phyloP scores from a whole-genome alignment of 768 basidiomycete genomes.

The Ramaria rubella region DNA sequence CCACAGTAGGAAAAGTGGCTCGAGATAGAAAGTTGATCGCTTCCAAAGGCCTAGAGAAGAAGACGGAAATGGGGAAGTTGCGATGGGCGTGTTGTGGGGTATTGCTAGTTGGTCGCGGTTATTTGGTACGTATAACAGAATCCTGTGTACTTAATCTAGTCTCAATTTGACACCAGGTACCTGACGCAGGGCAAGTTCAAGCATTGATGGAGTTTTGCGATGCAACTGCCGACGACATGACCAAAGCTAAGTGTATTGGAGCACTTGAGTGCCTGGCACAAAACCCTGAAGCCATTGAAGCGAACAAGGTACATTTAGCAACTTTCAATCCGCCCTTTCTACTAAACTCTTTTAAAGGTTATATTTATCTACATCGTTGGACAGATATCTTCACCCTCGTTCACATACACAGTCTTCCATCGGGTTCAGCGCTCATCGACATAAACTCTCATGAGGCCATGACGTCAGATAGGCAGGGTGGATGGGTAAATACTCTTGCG shows the following conservation, averaged over 20 bases:
- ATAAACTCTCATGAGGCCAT: slow-evolving; percentile 85
- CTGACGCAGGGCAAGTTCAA: slow-evolving; percentile 52
- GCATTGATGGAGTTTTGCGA: slow-evolving; percentile 63
- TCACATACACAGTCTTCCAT: slow-evolving; percentile 59
- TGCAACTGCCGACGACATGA: slow-evolving; percentile 42
- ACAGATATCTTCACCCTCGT: slow-evolving; percentile 31
- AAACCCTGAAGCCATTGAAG: slow-evolving; percentile 51
- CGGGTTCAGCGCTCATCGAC: slow-evolving; percentile 78
- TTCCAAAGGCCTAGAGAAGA: slow-evolving; percentile 57
- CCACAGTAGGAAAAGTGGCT: slow-evolving; percentile 50
- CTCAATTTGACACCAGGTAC: slow-evolving; percentile 33
- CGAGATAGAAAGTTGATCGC: slow-evolving; percentile 22
- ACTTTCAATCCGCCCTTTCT: neutral
- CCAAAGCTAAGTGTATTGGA: slow-evolving; percentile 76
- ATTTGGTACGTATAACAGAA: slow-evolving; percentile 43
- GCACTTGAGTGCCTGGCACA: slow-evolving; percentile 82
- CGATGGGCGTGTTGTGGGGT: slow-evolving; percentile 83
- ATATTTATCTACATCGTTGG: slow-evolving; percentile 62
- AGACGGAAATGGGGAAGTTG: slow-evolving; percentile 70
- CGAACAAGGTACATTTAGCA: slow-evolving; percentile 47
- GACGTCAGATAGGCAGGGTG: slow-evolving; percentile 63
- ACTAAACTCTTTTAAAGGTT: slow-evolving; percentile 23
- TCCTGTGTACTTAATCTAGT: neutral
- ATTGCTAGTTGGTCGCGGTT: slow-evolving; percentile 69
- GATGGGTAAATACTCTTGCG: slow-evolving; percentile 48